Evolutionary conservation across 805 yeast genomes (phyloP), one percentile per base, ranked within the genome.

Genomic region (Geotrichum ghanense): DNA sequence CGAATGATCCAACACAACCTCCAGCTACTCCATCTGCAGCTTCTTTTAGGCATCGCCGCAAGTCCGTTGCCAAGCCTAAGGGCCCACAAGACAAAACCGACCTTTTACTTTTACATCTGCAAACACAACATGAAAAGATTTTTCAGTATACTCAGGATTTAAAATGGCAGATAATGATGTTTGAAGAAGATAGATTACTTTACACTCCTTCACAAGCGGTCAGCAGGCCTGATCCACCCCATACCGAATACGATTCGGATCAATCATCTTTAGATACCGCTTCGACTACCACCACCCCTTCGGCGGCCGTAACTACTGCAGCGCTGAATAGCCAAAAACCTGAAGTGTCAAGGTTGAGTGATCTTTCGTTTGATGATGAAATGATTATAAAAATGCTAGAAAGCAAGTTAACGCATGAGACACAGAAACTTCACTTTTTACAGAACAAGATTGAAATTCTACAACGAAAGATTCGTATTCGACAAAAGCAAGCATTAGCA

Each of bases 291-390:
- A n/a, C n/a, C n/a, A n/a, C n/a, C n/a, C n/a, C n/a, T n/a, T n/a
- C n/a, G n/a, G n/a, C n/a, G n/a, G n/a, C n/a, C n/a, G n/a, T n/a
- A n/a, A n/a, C n/a, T 7, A 12, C 27, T 24, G 27, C 27, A 24
- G 27, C 12, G 10, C 27, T 7, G 12, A 24, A 7, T 24, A 7
- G 10, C 27, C 12, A 7, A 12, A 24, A 7, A 7, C 37, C 12
- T n/a, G 37, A n/a, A 6, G 6, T 19, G 10, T 31, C 14, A 12
- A 5, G 12, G 17, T 31, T n/a, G 14, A 31, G 14, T 31, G 37
- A 31, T 16, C 17, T 31, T 6, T 31, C 37, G 37, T 31, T 31
- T 31, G 37, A 31, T n/a, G 37, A 31, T n/a, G 37, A 31, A 31
- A 31, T 31, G 37, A 31, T 31, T 31, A 31, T 31, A 6, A 31